phyloP scores from a whole-genome alignment of 305 asterid genomes.

The Plantago coronopus region DNA sequence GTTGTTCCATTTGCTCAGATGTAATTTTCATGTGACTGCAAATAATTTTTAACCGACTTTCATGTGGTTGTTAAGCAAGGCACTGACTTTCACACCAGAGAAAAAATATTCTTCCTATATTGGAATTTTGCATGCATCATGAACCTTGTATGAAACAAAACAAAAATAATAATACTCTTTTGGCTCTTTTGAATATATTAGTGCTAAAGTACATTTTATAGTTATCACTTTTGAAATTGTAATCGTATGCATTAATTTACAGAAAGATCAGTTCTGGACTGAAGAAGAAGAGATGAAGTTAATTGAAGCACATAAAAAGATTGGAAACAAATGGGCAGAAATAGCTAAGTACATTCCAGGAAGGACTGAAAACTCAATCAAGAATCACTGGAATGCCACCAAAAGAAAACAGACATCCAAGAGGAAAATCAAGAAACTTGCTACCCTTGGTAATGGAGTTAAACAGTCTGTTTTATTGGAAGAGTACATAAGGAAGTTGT shows the following conservation, averaged over 20 bases:
- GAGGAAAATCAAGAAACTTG: slow-evolving; percentile 35
- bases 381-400: slow-evolving; percentile 82
- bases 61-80: slow-evolving; percentile 27
- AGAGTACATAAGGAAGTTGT: slow-evolving; percentile 44
- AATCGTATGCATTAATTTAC: slow-evolving; percentile 16
- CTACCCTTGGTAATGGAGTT: slow-evolving; percentile 19
- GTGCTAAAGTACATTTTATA: not conserved
- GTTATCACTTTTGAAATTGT: not conserved
- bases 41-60: slow-evolving; percentile 25
- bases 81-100: slow-evolving; percentile 28
- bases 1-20: not conserved
- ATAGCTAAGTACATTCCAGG: slow-evolving; percentile 63
- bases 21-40: slow-evolving; percentile 26
- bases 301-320: slow-evolving; percentile 43
- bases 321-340: slow-evolving; percentile 72
- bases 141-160: not conserved
- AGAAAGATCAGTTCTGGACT: slow-evolving; percentile 60
- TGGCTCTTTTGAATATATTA: not conserved
- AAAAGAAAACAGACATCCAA: slow-evolving; percentile 50
- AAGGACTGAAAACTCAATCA: slow-evolving; percentile 72
- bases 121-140: slow-evolving; percentile 20
- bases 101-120: not conserved
- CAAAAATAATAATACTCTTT: no score
- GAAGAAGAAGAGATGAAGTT: slow-evolving; percentile 65
- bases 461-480: slow-evolving; percentile 40